These are phyloP conservation scores for Penicillium paneum DNA, from an alignment of 2,329 filamentous ascomycete genomes.

Conservation along the genomic window DNA sequence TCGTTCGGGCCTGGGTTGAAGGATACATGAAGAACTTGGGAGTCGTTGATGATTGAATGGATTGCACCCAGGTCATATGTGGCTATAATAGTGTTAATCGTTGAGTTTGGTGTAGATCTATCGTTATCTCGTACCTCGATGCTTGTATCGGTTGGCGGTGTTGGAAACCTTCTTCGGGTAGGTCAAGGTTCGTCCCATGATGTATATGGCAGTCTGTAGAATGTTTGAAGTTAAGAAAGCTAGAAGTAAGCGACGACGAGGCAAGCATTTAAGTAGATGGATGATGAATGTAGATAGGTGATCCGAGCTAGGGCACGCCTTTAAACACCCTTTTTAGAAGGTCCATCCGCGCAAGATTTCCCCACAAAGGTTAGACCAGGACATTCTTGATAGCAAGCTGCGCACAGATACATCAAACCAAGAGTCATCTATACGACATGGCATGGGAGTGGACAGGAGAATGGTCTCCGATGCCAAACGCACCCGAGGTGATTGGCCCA, in stretches of 20 bases:
- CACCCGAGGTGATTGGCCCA: constrained; percentile 25
- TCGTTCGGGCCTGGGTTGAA: constrained; percentile 62
- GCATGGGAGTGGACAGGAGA: background rate
- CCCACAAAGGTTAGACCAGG: background rate
- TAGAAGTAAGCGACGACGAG: background rate
- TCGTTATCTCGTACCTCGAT: constrained; percentile 52
- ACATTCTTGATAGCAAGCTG: background rate
- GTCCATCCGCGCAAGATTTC: constrained; percentile 13
- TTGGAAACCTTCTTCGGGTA: constrained; percentile 64
- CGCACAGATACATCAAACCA: background rate
- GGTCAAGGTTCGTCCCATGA: constrained; percentile 44
- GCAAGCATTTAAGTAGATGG: constrained; percentile 1
- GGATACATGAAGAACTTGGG: constrained; percentile 74
- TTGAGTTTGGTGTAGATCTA: background rate
- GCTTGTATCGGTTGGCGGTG: constrained; percentile 65
- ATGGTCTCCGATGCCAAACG: constrained; percentile 11
- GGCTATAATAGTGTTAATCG: constrained; percentile 45
- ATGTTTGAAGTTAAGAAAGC: background rate
- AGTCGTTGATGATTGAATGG: constrained; percentile 70
- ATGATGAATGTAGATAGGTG: background rate
- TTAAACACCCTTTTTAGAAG: constrained; percentile 10
- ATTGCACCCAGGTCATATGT: constrained; percentile 70
- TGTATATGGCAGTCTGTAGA: constrained; percentile 1
- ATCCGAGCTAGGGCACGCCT: constrained; percentile 3
- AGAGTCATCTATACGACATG: background rate